phyloP scores from a whole-genome alignment of 2,329 filamentous ascomycete species.

The Pyrenophora teres region DNA sequence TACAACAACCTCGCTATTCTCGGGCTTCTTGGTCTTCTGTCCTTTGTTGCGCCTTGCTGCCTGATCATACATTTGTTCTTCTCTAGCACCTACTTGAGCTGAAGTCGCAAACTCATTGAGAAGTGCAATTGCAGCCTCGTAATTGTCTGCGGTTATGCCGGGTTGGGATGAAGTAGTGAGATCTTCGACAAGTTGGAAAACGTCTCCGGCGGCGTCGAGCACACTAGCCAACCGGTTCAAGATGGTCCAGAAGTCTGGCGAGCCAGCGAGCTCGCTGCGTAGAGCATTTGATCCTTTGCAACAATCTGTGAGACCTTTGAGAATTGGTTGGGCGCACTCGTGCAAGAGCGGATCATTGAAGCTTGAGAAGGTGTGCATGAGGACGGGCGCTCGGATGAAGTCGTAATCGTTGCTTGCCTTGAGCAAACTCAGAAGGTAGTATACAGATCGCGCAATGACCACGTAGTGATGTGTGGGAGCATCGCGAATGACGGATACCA shows the following conservation, averaged over 20 bases:
- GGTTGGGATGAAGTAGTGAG: slow-evolving; percentile 72
- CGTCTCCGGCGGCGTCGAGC: slow-evolving; percentile 71
- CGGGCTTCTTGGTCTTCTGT: slow-evolving; percentile 56
- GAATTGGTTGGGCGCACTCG: slow-evolving; percentile 73
- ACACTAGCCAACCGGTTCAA: slow-evolving; percentile 74
- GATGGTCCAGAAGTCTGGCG: slow-evolving; percentile 95
- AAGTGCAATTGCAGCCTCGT: slow-evolving; percentile 81
- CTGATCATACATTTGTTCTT: slow-evolving; percentile 71
- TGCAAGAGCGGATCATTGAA: slow-evolving; percentile 78
- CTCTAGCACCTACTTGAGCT: slow-evolving; percentile 71
- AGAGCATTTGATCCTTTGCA: slow-evolving; percentile 77
- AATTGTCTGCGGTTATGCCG: slow-evolving; percentile 92
- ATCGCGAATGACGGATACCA: slow-evolving; percentile 83
- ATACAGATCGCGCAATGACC: slow-evolving; percentile 80
- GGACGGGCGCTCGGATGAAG: slow-evolving; percentile 87
- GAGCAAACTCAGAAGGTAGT: slow-evolving; percentile 82
- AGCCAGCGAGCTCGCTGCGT: slow-evolving; percentile 91
- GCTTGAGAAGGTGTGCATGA: slow-evolving; percentile 88
- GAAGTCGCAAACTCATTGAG: slow-evolving; percentile 89
- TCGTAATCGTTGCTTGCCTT: slow-evolving; percentile 87
- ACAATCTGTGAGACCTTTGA: slow-evolving; percentile 79
- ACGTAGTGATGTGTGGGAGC: slow-evolving; percentile 78
- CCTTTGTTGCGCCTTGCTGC: slow-evolving; percentile 58
- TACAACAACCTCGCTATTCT: slow-evolving; percentile 72
- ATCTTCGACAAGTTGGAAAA: slow-evolving; percentile 85